Evolutionary conservation across 345 rosid species (phyloP), one percentile per base, ranked within the genome.

Genomic region (Cardamine chenopodiifolia): DNA sequence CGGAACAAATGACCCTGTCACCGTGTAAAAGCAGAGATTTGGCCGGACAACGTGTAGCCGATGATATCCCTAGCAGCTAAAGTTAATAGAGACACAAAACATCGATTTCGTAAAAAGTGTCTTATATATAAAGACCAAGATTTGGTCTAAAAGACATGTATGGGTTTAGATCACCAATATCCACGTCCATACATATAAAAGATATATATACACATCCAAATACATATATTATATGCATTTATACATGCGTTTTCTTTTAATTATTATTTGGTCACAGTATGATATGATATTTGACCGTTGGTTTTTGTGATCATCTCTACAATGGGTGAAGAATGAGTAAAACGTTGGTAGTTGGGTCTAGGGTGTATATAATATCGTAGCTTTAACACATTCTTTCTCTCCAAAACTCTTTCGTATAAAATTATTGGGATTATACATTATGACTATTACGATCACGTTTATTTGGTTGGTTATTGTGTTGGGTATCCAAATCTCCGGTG

Each of bases 11-110:
- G 63, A 25, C 17, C 10, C 20, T 23, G 62, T 15, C 44, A 72
- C 34, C 15, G 28, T 35, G 70, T 15, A 63, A 72, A 61, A 62
- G 62, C 70, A 72, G 8, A 50, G 23, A 62, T 50, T 62, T 53
- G 70, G 62, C 53, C 11, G 64, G 63, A 53, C 26, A 73, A 31
- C 47, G 56, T 55, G 65, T 53, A 54, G 35, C 69, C 61, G 71
- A 73, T 73, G 63, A 63, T 64, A 72, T 54, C 31, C 64, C 64
- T 56, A 69, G 53, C 23, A 69, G 54, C 10, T 63, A 73, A 73
- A 73, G 70, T 31, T 29, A 31, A 13, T 44, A 64, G 77, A 73
- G 77, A 73, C 77, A 73, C 25, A 62, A 71, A 62, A 64, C 77
- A 73, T 73, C 48, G 77, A n/a, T 42, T 63, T 64, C 71, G 77